phyloP scores from a whole-genome alignment of 192 early-diverging fungal species.

The Phlyctochytrium bullatum region DNA sequence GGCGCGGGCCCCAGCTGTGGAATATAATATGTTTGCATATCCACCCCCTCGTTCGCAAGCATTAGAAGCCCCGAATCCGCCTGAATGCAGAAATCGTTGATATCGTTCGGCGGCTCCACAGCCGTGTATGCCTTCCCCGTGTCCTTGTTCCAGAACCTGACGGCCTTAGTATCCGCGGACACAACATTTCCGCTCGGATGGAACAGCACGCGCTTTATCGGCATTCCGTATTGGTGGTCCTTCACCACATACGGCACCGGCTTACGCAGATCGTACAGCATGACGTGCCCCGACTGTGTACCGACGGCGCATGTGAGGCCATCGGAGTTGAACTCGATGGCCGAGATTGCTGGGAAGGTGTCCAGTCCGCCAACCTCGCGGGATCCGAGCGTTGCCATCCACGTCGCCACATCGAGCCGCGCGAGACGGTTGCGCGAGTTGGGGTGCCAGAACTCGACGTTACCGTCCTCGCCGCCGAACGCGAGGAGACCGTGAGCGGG shows the following conservation, averaged over 20 bases:
- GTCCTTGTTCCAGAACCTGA: slow-evolving; percentile 91
- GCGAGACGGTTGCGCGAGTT: slow-evolving; percentile 56
- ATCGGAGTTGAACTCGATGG: slow-evolving; percentile 79
- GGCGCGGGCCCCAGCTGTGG: slow-evolving; percentile 91
- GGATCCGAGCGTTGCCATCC: slow-evolving; percentile 20
- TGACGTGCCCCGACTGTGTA: slow-evolving; percentile 85
- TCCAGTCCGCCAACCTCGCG: slow-evolving; percentile 35
- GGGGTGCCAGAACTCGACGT: slow-evolving; percentile 96
- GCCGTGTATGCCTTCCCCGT: slow-evolving; percentile 84
- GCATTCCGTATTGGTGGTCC: slow-evolving; percentile 97
- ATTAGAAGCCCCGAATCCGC: slow-evolving; percentile 82
- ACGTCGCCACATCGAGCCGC: slow-evolving; percentile 61
- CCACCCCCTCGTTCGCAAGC: slow-evolving; percentile 87
- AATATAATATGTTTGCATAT: slow-evolving; percentile 91
- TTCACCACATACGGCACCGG: slow-evolving; percentile 80
- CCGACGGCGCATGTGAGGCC: slow-evolving; percentile 85
- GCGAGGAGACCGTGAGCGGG: slow-evolving; percentile 92
- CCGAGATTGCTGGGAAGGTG: slow-evolving; percentile 60
- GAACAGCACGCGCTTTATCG: slow-evolving; percentile 82
- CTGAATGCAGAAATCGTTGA: slow-evolving; percentile 90
- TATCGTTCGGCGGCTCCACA: slow-evolving; percentile 85
- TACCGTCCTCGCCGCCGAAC: slow-evolving; percentile 83
- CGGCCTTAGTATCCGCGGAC: slow-evolving; percentile 83
- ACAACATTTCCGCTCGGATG: slow-evolving; percentile 79
- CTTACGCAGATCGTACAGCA: slow-evolving; percentile 91